phyloP scores from a whole-genome alignment of 345 rosid genomes.

The Rhodamnia argentea region DNA sequence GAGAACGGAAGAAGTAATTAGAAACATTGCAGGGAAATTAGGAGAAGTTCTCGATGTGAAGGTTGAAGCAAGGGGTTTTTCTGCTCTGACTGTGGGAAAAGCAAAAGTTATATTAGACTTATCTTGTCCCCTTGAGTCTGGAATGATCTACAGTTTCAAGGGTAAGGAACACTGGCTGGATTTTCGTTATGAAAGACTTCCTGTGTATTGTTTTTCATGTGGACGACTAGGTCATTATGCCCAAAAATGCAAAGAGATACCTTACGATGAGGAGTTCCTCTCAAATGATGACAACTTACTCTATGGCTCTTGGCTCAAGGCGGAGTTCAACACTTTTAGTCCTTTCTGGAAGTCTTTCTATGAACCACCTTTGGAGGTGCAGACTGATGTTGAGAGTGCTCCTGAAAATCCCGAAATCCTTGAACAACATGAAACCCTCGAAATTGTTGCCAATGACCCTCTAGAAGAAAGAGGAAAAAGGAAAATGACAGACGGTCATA shows the following conservation, averaged over 20 bases:
- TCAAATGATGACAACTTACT: not conserved
- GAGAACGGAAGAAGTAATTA: not conserved
- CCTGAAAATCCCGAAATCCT: too few relatives aligned
- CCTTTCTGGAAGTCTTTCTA: too few relatives aligned
- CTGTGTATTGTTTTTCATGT: not conserved
- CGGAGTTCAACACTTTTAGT: not conserved
- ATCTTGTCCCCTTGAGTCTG: not conserved
- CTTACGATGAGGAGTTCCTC: not conserved
- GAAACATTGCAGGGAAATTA: not conserved
- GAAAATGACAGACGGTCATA: too few relatives aligned
- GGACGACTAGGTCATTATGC: not conserved
- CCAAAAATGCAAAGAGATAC: not conserved
- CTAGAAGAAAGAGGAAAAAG: too few relatives aligned
- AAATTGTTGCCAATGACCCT: too few relatives aligned
- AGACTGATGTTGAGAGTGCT: too few relatives aligned
- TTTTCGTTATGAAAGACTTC: not conserved
- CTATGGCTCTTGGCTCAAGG: not conserved
- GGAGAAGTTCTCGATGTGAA: not conserved
- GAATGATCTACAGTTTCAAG: not conserved
- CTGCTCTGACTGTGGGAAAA: not conserved
- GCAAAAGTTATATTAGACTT: not conserved
- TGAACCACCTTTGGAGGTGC: not conserved
- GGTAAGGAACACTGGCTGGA: not conserved
- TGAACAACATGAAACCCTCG: too few relatives aligned
- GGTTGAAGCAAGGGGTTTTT: too few relatives aligned